Base-by-base conservation (phyloP, 1,284 basidiomycete species). In the Hypsizygus ulmarius region DNA sequence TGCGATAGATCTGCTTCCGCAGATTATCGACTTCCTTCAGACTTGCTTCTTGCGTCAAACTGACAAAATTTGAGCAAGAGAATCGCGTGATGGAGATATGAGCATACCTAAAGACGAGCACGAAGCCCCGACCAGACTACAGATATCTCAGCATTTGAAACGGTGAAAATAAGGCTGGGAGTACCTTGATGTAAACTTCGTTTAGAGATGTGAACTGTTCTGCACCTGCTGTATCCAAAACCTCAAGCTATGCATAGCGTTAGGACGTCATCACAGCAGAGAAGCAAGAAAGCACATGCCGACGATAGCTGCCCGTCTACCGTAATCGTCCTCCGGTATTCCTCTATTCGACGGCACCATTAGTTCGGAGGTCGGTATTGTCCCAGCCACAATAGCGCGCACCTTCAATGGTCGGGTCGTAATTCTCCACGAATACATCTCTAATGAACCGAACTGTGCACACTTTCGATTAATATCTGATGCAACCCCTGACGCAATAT, bases 221-320 rank as follows among this genome's bases (percentile, higher is more conserved):
- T n/a, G 86, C 84, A 9, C 93, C 92, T 14, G 93, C 93, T 10
- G 93, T 95, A 64, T 95, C 93, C 47, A 93, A 67, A 32, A 95
- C 84, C 62, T 95, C 90, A 48, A 93, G 79, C 84, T 89, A 63
- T 25, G 21, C 21, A 25, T 25, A 25, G 7, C 21, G 21, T 25
- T 25, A 25, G 21, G 21, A 25, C 21, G 21, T 25, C 7, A 25
- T 25, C 21, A 25, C 7, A 25, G 7, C 21, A 25, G 7, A 25
- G 21, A 35, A 18, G 47, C 46, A 51, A 50, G 52, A 51, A 46
- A 44, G 37, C 30, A 70, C 78, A 57, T 59, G 81, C 80, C 59
- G 73, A 75, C 55, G 74, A 72, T 47, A 72, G 61, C 56, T 82
- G 74, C 14, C 79, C 81, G 58, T 88, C 84, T 21, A 89, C 78